phyloP scores from a whole-genome alignment of 106 monocot species.

The Phalaenopsis equestris region DNA sequence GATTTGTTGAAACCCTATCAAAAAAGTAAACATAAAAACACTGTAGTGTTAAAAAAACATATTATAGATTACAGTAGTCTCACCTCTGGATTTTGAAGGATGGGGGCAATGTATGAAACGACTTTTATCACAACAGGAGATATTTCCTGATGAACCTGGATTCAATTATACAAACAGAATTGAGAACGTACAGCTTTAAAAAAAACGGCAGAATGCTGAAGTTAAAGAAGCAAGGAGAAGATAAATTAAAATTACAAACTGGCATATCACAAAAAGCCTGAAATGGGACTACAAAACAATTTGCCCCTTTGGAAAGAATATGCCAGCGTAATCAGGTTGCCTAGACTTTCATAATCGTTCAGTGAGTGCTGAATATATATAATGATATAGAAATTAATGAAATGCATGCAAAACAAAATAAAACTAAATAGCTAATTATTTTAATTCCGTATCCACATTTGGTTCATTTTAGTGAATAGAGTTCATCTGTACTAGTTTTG shows the following conservation, averaged over 20 bases:
- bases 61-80: constrained; percentile 4
- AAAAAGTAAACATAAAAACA: neutral
- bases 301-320: neutral
- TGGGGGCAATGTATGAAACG: constrained; percentile 59
- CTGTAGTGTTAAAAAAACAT: neutral
- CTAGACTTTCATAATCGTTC: neutral
- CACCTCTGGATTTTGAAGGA: constrained; percentile 81
- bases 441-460: too few species aligned
- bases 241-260: neutral
- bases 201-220: neutral
- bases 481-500: too few species aligned
- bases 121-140: constrained; percentile 63
- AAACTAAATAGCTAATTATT: too few species aligned
- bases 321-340: neutral
- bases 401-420: too few species aligned
- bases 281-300: neutral
- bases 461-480: too few species aligned
- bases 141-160: constrained; percentile 79
- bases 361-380: neutral
- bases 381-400: neutral
- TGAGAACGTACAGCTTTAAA: neutral
- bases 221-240: neutral
- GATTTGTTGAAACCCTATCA: constrained; percentile 79
- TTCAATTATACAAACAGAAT: neutral
- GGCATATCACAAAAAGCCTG: neutral